phyloP scores from a whole-genome alignment of 441 rosid species.

The Euphorbia celastroides region DNA sequence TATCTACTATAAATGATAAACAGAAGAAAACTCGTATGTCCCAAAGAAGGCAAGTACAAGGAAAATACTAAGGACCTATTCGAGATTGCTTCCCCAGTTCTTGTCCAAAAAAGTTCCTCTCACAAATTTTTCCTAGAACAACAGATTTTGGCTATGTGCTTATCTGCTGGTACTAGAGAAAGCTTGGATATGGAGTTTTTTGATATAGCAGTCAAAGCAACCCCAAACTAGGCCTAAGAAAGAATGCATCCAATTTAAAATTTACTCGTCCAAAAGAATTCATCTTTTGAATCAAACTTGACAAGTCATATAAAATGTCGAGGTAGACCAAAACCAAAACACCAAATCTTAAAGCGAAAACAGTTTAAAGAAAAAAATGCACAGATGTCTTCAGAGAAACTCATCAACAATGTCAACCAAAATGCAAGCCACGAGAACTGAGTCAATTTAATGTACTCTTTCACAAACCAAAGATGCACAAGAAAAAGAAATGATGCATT shows the following conservation, averaged over 20 bases:
- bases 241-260: background rate
- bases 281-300: background rate
- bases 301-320: background rate
- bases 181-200: no score
- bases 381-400: background rate
- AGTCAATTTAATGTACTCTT: background rate
- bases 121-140: no score
- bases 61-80: background rate
- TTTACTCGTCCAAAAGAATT: background rate
- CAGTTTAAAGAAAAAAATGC: background rate
- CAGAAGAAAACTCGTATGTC: background rate
- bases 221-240: no score
- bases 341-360: background rate
- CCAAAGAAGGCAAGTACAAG: background rate
- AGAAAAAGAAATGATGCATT: constrained; percentile 1
- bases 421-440: background rate
- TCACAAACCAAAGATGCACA: background rate
- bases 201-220: no score
- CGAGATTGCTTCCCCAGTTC: no score
- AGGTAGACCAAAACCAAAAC: constrained; percentile 1
- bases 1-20: background rate
- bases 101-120: no score
- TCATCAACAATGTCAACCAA: background rate
- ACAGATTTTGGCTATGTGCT: no score
- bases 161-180: no score